A percentile compares a stretch with the other conserved stretches of the same genome.
Evolutionary conservation across 805 yeast species (phyloP).

Genomic region (Blastobotrys robertii): DNA sequence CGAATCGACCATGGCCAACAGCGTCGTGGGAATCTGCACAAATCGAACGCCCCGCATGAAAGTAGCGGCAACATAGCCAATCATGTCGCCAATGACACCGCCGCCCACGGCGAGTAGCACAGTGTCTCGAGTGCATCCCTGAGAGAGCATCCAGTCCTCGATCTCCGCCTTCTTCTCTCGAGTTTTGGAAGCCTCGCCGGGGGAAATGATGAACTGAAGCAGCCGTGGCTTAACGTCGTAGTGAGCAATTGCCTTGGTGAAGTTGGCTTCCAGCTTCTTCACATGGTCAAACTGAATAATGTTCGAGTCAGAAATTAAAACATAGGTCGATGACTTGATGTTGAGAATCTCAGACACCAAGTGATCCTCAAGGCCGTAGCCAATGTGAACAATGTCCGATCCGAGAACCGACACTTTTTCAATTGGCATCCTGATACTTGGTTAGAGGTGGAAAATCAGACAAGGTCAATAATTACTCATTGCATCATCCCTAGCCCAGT

Average conservation of each 20-base stretch:
- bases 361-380: constrained; percentile 68
- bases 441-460: background rate
- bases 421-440: constrained; percentile 14
- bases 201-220: constrained; percentile 65
- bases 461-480: too few species aligned
- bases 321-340: constrained; percentile 82
- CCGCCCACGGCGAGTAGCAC: constrained; percentile 94
- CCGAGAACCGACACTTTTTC: constrained; percentile 36
- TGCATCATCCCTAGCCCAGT: too few species aligned
- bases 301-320: constrained; percentile 79
- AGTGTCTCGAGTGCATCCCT: constrained; percentile 95
- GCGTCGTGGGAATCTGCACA: constrained; percentile 87
- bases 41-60: constrained; percentile 97
- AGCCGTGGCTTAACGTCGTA: constrained; percentile 41
- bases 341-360: constrained; percentile 60
- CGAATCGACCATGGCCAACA: constrained; percentile 95
- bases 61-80: constrained; percentile 98
- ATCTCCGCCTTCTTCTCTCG: constrained; percentile 85
- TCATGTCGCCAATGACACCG: constrained; percentile 98
- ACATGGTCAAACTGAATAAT: constrained; percentile 34
- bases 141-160: constrained; percentile 72
- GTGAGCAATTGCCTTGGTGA: constrained; percentile 29
- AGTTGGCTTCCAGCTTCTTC: constrained; percentile 47
- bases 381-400: constrained; percentile 77
- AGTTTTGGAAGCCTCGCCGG: constrained; percentile 88